A percentile compares a stretch with the other conserved stretches of the same genome.
These are phyloP conservation scores for Tetracladium setigerum DNA, from an alignment of 495 filamentous ascomycete genomes.

Conservation along the genomic window DNA sequence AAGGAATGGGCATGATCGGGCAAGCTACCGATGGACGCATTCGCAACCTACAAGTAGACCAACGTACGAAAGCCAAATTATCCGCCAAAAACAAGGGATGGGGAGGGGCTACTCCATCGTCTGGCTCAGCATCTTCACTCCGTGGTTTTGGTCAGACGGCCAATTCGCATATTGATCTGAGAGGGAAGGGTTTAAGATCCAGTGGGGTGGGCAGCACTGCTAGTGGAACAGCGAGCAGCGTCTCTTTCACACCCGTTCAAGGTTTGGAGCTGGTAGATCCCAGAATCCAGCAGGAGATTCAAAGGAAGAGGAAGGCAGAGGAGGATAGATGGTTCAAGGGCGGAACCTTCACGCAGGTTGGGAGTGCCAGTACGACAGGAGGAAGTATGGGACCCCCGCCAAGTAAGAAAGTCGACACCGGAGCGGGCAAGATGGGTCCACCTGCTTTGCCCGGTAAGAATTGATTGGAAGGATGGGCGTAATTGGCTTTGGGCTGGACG, in stretches of 20 bases:
- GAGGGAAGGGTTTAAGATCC: constrained; percentile 63
- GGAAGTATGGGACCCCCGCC: constrained; percentile 21
- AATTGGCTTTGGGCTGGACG: no score
- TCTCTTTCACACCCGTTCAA: constrained; percentile 92
- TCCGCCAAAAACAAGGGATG: constrained; percentile 95
- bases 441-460: constrained; percentile 19
- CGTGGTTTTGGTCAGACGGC: constrained; percentile 63
- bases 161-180: constrained; percentile 51
- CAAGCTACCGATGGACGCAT: constrained; percentile 80
- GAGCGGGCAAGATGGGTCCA: constrained; percentile 20
- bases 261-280: constrained; percentile 94
- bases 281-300: constrained; percentile 76
- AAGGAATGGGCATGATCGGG: constrained; percentile 92
- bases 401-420: constrained; percentile 21
- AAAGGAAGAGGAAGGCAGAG: constrained; percentile 83
- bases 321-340: constrained; percentile 95
- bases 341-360: constrained; percentile 90
- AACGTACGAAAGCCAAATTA: constrained; percentile 83
- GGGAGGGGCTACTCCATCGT: constrained; percentile 65
- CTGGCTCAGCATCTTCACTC: constrained; percentile 66
- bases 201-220: constrained; percentile 67
- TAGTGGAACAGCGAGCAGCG: constrained; percentile 73
- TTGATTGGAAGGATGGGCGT: no score
- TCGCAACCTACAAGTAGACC: constrained; percentile 81
- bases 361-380: constrained; percentile 32